Evolutionary conservation across 352 stramenopile genomes (phyloP), one percentile per base, ranked within the genome.

Genomic region (Plasmopara viticola): DNA sequence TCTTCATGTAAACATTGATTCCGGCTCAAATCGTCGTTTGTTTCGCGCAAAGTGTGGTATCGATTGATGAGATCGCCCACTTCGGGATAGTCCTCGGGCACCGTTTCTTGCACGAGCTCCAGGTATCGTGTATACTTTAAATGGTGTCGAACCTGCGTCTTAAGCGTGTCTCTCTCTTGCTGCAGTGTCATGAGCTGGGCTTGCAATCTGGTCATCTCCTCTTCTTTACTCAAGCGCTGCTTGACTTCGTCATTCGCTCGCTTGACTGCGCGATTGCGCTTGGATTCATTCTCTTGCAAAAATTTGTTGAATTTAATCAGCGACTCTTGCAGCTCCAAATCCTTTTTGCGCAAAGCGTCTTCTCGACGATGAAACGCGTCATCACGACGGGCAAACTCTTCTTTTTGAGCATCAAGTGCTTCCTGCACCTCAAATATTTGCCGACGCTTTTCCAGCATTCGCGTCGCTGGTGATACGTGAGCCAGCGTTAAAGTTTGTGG

Each of bases 231-330:
- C 57, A 94, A 52, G 0, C 84, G 72, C 62, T 96, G 86, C 65
- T 97, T 97, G 55, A 93, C 84, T 64, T 97, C 92, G 39, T 98
- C 91, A 20, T 75, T 86, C 18, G 86, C 85, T 25, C 91, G 72
- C 60, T 97, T 97, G 40, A 96, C 81, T 9, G 92, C 92, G 0
- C 92, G 86, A 53, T 96, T 97, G 18, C 92, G 80, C 62, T 98
- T 97, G 20, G 76, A 95, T 59, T 97, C 92, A 64, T 97, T 97
- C 48, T 97, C 90, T 58, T 97, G 79, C 8, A 95, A 69, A 58
- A 95, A 95, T 56, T 97, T 98, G 74, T 98, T 98, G 71, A 97
- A 98, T 64, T 97, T 97, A 69, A 98, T 98, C 33, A 98, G 77
- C 18, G 86, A 97, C 46, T 97, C 89, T 60, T 98, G 90, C 41